These are phyloP conservation scores for Cucurbita maxima DNA, from an alignment of 306 rosid genomes.

Conservation along the genomic window DNA sequence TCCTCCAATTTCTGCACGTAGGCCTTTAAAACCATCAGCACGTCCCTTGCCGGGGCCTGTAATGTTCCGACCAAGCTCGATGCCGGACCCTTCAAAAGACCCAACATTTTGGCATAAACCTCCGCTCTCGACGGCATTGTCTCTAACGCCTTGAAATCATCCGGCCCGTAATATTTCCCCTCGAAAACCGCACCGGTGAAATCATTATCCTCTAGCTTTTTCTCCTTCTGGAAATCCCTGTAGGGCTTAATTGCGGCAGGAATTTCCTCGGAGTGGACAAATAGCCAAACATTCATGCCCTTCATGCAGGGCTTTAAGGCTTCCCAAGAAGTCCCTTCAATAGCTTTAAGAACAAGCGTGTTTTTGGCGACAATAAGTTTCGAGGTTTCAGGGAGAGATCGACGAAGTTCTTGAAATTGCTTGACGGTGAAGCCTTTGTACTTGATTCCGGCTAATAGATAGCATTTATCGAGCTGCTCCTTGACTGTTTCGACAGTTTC, in stretches of 20 bases:
- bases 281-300: constrained; percentile 93
- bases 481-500: constrained; percentile 57
- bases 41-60: constrained; percentile 78
- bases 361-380: constrained; percentile 76
- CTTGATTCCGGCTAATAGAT: constrained; percentile 64
- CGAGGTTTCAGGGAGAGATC: constrained; percentile 49
- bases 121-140: constrained; percentile 65
- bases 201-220: constrained; percentile 67
- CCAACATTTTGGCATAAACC: constrained; percentile 63
- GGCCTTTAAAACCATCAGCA: constrained; percentile 61
- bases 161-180: constrained; percentile 73
- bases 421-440: constrained; percentile 86
- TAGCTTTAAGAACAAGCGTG: constrained; percentile 70
- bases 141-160: constrained; percentile 51
- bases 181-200: constrained; percentile 87
- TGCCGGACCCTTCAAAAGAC: constrained; percentile 51
- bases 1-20: constrained; percentile 61
- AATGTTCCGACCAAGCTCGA: constrained; percentile 54
- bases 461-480: constrained; percentile 55
- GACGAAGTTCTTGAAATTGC: constrained; percentile 77
- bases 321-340: constrained; percentile 78
- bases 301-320: constrained; percentile 76
- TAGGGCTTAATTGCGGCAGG: constrained; percentile 77
- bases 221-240: constrained; percentile 73
- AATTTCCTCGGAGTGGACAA: constrained; percentile 83